Conservation (phyloP, 148 eudicot species). For the Drosera capensis region DNA sequence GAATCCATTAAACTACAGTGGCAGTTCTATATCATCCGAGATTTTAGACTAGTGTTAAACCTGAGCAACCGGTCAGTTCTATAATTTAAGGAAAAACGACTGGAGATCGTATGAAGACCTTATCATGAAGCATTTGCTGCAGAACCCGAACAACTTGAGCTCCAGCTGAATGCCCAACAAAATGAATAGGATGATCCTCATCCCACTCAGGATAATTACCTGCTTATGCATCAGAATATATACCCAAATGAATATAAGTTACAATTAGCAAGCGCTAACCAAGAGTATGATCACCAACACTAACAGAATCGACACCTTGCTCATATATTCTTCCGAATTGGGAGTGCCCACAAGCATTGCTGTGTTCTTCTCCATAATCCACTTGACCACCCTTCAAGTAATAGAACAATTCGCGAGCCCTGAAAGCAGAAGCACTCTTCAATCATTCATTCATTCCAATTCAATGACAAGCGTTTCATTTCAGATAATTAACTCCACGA, state of each 20-base stretch:
- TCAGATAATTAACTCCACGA: not conserved
- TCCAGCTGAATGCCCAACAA: conserved; percentile 95
- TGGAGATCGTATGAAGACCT: conserved; percentile 25
- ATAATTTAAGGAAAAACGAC: too few relatives aligned
- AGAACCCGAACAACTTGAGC: conserved; percentile 81
- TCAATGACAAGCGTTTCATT: too few relatives aligned
- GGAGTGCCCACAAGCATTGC: conserved; percentile 75
- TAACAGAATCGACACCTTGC: conserved; percentile 28
- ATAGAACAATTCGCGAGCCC: conserved; percentile 95
- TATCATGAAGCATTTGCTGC: conserved; percentile 96
- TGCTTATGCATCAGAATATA: conserved; percentile 9
- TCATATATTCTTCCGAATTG: conserved; percentile 73
- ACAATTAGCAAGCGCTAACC: not conserved
- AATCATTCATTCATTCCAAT: too few relatives aligned
- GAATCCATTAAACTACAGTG: too few relatives aligned
- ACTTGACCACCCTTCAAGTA: conserved; percentile 95
- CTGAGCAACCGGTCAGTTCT: too few relatives aligned
- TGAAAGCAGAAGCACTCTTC: conserved; percentile 8
- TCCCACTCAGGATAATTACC: conserved; percentile 89
- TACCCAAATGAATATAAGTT: not conserved
- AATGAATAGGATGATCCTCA: conserved; percentile 89
- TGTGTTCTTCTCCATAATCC: conserved; percentile 92
- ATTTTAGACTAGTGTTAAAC: too few relatives aligned
- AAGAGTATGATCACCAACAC: not conserved
- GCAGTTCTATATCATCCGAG: too few relatives aligned